Percentiles rank a stretch among this genome's conserved stretches.
These are phyloP conservation scores for Phylloporus sp. DNA, from an alignment of 768 basidiomycete species.

Conservation along the genomic window DNA sequence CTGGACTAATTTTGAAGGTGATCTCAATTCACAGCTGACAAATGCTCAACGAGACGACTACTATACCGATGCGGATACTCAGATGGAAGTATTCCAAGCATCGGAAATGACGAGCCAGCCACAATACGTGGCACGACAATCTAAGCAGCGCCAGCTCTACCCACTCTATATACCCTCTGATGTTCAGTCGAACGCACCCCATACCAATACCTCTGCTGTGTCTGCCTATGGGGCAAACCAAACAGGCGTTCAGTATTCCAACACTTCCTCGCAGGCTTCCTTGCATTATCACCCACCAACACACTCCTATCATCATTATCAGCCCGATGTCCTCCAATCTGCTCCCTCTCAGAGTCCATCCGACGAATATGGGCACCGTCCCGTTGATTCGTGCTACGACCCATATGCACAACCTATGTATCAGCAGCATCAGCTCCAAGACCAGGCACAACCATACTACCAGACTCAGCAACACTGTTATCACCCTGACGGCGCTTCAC, in stretches of 20 bases:
- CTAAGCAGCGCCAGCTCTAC: constrained; percentile 22
- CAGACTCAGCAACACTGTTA: constrained; percentile 22
- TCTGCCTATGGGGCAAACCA: constrained; percentile 7
- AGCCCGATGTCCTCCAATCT: constrained; percentile 8
- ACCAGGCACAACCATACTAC: constrained; percentile 20
- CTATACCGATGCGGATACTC: constrained; percentile 19
- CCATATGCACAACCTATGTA: constrained; percentile 11
- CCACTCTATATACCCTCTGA: constrained; percentile 22
- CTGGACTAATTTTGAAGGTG: constrained; percentile 52
- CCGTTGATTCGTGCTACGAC: constrained; percentile 14
- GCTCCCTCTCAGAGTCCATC: constrained; percentile 20
- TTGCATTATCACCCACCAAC: not conserved
- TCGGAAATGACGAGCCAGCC: not conserved
- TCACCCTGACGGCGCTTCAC: constrained; percentile 6
- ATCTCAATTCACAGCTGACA: constrained; percentile 48
- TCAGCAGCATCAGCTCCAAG: constrained; percentile 12
- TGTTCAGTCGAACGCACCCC: constrained; percentile 6
- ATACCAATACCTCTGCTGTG: not conserved
- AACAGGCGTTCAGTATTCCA: constrained; percentile 1
- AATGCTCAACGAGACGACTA: constrained; percentile 30
- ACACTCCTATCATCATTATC: constrained; percentile 13
- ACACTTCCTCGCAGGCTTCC: constrained; percentile 4
- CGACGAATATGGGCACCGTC: constrained; percentile 9
- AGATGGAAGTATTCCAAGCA: constrained; percentile 9
- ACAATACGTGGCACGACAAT: constrained; percentile 11